phyloP scores from a whole-genome alignment of 2,329 filamentous ascomycete genomes.

The Incumbomyces lentus region DNA sequence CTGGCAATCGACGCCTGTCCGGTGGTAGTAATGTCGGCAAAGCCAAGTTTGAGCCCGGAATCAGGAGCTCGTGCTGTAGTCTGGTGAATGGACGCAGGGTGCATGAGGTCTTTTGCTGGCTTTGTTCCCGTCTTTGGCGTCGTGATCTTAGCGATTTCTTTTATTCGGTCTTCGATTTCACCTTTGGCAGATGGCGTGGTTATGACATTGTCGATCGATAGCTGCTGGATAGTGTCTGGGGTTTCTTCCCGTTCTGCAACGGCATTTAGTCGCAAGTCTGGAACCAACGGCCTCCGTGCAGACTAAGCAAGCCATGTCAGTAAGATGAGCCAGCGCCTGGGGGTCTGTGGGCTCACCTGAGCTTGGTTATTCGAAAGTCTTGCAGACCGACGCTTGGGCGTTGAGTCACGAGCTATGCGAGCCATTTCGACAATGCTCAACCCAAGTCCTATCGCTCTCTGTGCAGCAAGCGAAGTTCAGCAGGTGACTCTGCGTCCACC shows the following conservation, averaged over 20 bases:
- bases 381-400: constrained; percentile 6
- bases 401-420: constrained; percentile 7
- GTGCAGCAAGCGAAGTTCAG: too few relatives aligned
- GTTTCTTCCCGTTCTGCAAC: constrained; percentile 39
- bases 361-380: background rate
- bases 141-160: constrained; percentile 30
- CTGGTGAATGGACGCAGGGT: constrained; percentile 70
- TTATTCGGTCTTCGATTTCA: constrained; percentile 25
- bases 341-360: background rate
- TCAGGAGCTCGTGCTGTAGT: constrained; percentile 66
- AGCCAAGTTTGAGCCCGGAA: constrained; percentile 71
- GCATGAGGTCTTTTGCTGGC: constrained; percentile 74
- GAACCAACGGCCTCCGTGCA: constrained; percentile 17
- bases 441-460: too few relatives aligned
- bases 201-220: constrained; percentile 24
- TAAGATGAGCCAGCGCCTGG: background rate
- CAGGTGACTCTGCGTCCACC: too few relatives aligned
- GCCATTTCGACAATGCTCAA: constrained; percentile 1
- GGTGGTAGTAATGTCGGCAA: constrained; percentile 31
- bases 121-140: constrained; percentile 58
- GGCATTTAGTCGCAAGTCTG: constrained; percentile 30
- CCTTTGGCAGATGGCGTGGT: constrained; percentile 25
- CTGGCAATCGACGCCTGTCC: constrained; percentile 15
- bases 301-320: constrained; percentile 1
- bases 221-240: constrained; percentile 25